Percentiles rank a stretch among this genome's conserved stretches.
These are phyloP conservation scores for Bipolaris bicolor DNA, from an alignment of 2,329 filamentous ascomycete species.

Conservation along the genomic window DNA sequence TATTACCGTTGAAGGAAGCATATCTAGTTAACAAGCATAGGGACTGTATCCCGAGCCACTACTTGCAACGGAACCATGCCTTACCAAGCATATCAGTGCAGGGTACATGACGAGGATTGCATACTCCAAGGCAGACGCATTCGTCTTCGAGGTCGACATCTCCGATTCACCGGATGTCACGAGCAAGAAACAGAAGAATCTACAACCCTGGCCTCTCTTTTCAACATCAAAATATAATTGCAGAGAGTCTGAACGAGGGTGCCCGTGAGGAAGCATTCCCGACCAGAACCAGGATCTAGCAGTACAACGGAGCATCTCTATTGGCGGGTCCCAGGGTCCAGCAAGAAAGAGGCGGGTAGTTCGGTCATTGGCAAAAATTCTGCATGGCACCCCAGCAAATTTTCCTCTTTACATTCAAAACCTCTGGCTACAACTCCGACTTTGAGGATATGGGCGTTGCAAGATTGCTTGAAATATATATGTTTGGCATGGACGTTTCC, in stretches of 20 bases:
- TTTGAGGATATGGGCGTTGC: not conserved
- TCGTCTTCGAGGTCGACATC: not conserved
- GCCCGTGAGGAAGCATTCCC: not conserved
- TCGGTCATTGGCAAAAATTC: not conserved
- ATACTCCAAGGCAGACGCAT: not conserved
- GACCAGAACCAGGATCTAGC: not conserved
- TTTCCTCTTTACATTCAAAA: not conserved
- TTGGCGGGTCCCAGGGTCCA: not conserved
- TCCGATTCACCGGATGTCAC: not conserved
- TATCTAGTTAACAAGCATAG: not conserved
- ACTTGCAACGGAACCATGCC: slow-evolving; percentile 1
- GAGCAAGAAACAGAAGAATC: not conserved
- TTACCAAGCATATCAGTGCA: slow-evolving; percentile 2
- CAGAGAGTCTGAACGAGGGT: too few species aligned
- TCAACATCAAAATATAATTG: too few species aligned
- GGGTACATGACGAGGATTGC: not conserved
- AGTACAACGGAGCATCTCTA: not conserved
- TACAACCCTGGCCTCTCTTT: not conserved
- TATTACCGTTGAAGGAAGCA: not conserved
- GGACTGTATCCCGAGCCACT: not conserved
- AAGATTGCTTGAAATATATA: not conserved
- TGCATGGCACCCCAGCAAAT: not conserved
- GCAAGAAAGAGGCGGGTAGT: slow-evolving; percentile 1
- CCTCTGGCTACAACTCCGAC: too few species aligned
- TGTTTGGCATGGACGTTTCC: too few species aligned